A percentile compares a stretch with the other conserved stretches of the same genome.
Conservation (phyloP, 176 grass and related monocot species). For the Avena atlantica region DNA sequence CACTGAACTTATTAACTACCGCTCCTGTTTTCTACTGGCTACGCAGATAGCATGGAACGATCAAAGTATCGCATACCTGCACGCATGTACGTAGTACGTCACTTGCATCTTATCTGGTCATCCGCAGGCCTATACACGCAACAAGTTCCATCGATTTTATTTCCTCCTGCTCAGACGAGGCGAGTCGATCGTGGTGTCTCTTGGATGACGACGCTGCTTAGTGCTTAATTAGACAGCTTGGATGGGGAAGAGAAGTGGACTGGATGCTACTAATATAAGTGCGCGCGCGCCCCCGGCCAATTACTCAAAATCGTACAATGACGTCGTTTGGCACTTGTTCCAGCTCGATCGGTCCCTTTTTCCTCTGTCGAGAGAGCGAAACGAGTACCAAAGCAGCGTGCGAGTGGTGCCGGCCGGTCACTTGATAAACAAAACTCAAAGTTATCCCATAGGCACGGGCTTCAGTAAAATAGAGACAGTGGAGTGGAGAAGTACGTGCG, state of each 20-base stretch:
- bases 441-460: not conserved
- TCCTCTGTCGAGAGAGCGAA: not conserved
- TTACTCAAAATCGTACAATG: too few relatives aligned
- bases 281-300: too few relatives aligned
- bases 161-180: too few relatives aligned
- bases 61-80: not conserved
- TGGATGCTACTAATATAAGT: too few relatives aligned
- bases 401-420: not conserved
- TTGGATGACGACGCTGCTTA: too few relatives aligned
- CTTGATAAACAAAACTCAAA: not conserved
- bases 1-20: too few relatives aligned
- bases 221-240: too few relatives aligned
- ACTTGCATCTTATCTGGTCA: too few relatives aligned
- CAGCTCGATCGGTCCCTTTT: not conserved
- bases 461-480: not conserved
- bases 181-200: too few relatives aligned
- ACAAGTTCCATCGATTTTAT: too few relatives aligned
- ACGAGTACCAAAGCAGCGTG: constrained; percentile 17
- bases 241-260: too few relatives aligned
- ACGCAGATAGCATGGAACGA: not conserved
- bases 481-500: not conserved
- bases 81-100: not conserved
- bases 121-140: too few relatives aligned
- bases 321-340: not conserved
- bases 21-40: not conserved